Conservation (phyloP, 2,329 filamentous ascomycete species). For the Aspergillus latus region DNA sequence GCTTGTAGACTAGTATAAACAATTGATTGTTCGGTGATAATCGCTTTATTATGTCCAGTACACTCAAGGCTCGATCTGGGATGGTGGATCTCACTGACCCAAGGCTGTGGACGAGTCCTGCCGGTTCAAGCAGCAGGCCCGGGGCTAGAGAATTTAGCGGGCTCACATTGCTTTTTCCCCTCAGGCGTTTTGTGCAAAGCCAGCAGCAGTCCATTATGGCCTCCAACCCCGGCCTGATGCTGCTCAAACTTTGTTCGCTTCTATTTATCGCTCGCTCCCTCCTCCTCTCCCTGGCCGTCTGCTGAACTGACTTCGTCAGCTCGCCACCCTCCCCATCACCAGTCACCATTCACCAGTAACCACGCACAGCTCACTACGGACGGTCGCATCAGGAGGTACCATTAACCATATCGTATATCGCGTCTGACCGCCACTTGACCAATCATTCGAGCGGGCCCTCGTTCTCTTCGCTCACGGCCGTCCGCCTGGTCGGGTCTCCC, state of each 20-base stretch:
- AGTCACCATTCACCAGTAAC: too few relatives aligned
- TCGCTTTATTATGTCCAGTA: neutral
- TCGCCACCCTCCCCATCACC: neutral
- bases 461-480: slow-evolving; percentile 19
- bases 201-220: neutral
- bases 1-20: neutral
- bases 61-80: neutral
- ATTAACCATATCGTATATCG: neutral
- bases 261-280: slow-evolving; percentile 22
- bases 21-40: neutral
- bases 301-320: neutral
- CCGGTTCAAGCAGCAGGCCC: slow-evolving; percentile 8
- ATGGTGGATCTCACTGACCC: neutral
- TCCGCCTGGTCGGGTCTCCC: slow-evolving; percentile 27
- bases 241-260: slow-evolving; percentile 21
- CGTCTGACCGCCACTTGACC: slow-evolving; percentile 22
- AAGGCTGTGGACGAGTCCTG: neutral
- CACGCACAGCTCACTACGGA: too few relatives aligned
- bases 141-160: neutral
- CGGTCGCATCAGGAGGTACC: too few relatives aligned
- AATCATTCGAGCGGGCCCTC: slow-evolving; percentile 21
- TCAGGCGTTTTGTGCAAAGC: neutral
- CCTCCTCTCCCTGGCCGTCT: slow-evolving; percentile 4
- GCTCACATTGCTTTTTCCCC: slow-evolving; percentile 3
- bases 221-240: neutral